Evolutionary conservation across 495 filamentous ascomycete species (phyloP).

Genomic region (Neurospora sp.): DNA sequence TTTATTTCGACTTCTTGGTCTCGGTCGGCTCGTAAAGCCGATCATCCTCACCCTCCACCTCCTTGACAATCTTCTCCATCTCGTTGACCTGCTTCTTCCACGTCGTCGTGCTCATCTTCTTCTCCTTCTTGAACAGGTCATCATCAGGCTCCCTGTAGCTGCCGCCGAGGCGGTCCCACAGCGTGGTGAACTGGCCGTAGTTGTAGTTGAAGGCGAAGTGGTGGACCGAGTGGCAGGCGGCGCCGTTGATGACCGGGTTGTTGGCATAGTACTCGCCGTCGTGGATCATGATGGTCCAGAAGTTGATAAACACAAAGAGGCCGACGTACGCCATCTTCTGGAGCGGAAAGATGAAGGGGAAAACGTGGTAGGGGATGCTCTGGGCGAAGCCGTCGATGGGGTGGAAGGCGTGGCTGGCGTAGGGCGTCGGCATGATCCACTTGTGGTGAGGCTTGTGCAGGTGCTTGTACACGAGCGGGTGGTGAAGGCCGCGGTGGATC

Average conservation of each 20-base stretch:
- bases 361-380: constrained; percentile 85
- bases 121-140: constrained; percentile 77
- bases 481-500: constrained; percentile 86
- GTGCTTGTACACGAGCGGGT: constrained; percentile 70
- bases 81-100: constrained; percentile 74
- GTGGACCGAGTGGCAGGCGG: constrained; percentile 74
- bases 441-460: constrained; percentile 98
- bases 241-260: constrained; percentile 81
- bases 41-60: constrained; percentile 84
- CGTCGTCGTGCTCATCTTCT: constrained; percentile 73
- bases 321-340: constrained; percentile 82
- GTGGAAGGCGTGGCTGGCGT: constrained; percentile 88
- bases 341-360: constrained; percentile 86
- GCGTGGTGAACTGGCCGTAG: constrained; percentile 91
- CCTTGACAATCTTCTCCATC: constrained; percentile 75
- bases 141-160: constrained; percentile 84
- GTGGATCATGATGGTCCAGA: constrained; percentile 97
- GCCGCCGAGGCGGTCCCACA: constrained; percentile 86
- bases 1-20: constrained; percentile 39
- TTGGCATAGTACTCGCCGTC: constrained; percentile 93
- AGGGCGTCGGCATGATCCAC: constrained; percentile 98
- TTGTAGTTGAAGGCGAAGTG: constrained; percentile 99
- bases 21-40: constrained; percentile 47
- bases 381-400: constrained; percentile 90
- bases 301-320: constrained; percentile 86